Base-by-base conservation (phyloP, 345 rosid genomes). In the Populus davidiana region DNA sequence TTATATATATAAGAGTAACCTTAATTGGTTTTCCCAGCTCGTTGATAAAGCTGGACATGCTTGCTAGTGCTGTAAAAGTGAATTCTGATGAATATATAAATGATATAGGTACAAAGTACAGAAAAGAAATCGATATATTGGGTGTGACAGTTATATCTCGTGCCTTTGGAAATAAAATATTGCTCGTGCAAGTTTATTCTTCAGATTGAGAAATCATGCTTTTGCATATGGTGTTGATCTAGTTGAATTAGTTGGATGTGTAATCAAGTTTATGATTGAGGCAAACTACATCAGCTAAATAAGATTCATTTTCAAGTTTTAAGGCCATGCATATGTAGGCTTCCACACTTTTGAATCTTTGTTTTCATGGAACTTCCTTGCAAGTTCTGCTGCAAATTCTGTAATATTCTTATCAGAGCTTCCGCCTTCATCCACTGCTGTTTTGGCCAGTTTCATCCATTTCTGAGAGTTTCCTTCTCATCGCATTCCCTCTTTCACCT, bases 371-470 rank as follows among this genome's bases (percentile, higher is more conserved):
- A 41, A 41, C 44, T 41, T 41, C 44, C 44, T 18, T 18, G 5
- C 73, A 8, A 52, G 44, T 10, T 72, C 23, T 20, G 76, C 38
- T 12, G 75, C 33, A 64, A 83, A 79, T 27, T 76, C 72, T 9
- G 54, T 29, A 0, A 63, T 43, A 23, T 35, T 75, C 18, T n/a
- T 67, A 10, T 33, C 52, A 0, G 66, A 25, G 21, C 63, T 69
- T 23, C 84, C 81, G n/a, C 78, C 82, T 68, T 69, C 75, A 29
- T 43, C 73, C 20, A 63, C 64, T 2, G 75, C 80, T 33, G 69
- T 70, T 4, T 14, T 62, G 20, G 82, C 85, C 41, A 79, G 38
- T 35, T 73, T 25, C 75, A 69, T 80, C 78, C 80, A 80, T 35
- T 73, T 79, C 35, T 56, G 63, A 1, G 78, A 56, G 70, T 80